Evolutionary conservation across 371 early-diverging fungal genomes (phyloP), one percentile per base, ranked within the genome.

Genomic region (Mortierella sp.): DNA sequence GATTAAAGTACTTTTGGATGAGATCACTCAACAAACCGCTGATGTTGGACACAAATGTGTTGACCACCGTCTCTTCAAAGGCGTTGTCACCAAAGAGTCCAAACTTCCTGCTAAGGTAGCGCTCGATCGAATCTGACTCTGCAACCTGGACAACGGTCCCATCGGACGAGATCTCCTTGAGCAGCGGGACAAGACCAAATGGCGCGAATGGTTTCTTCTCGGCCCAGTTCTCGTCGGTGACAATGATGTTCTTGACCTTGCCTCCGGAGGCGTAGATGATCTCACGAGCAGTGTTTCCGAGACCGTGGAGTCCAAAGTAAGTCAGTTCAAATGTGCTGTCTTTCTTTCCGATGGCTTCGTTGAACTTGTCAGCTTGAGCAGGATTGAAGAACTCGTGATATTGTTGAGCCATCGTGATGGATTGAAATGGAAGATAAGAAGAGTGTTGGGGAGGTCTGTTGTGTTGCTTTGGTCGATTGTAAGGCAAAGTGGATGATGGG

Each of bases 71-170:
- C 46, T 71, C 60, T 24, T 71, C 57, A 58, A 58, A 71, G 12
- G 28, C 46, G 24, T 60, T 46, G 30, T 42, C 39, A 23, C 71
- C 71, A 28, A 26, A 12, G 39, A 55, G 23, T 2, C 61, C 64
- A 52, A 71, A 71, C 71, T 71, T 71, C 47, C 52, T 54, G 23
- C 60, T 27, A 8, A 72, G 50, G 56, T 72, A 72, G 21, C 73
- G 73, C 18, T 62, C 67, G 52, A 72, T 72, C 0, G 73, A 54
- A 47, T 72, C 73, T n/a, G 60, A 30, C 42, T 71, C 71, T 16
- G 71, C 59, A 4, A 71, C 28, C 23, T 62, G 13, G 31, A 69
- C 28, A n/a, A 38, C 39, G 50, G 62, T 58, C 13, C 71, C 71
- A 27, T 70, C 65, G 23, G 28, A 28, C 0, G 71, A 64, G 19